Evolutionary conservation across 177 flowering plant species (phyloP).

Genomic region (Vitis hybrid): DNA sequence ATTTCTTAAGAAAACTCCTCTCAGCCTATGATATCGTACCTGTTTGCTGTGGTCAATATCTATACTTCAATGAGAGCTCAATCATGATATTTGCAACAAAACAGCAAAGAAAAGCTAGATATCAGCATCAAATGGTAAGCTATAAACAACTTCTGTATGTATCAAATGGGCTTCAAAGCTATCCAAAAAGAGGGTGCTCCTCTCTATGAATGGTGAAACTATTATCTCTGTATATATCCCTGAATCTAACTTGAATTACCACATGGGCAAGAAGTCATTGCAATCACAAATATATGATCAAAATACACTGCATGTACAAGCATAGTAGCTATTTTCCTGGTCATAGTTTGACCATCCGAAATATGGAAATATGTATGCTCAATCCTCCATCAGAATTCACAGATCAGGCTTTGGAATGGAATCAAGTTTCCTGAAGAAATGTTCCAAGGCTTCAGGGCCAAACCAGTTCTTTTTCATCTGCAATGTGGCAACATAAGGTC

Average conservation of each 20-base stretch:
- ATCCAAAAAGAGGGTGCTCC: background rate
- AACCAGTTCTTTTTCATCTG: constrained; percentile 74
- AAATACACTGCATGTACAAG: background rate
- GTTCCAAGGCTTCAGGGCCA: constrained; percentile 34
- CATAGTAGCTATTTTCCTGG: background rate
- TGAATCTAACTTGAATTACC: background rate
- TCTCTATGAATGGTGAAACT: background rate
- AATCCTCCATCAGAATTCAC: no score
- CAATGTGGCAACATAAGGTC: constrained; percentile 10
- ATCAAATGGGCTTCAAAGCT: no score
- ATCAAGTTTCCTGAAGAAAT: constrained; percentile 31
- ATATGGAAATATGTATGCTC: background rate
- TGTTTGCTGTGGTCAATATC: no score
- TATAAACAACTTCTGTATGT: no score
- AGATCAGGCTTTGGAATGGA: no score
- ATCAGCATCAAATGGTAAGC: no score
- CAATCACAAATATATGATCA: background rate
- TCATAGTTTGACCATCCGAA: background rate
- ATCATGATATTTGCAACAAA: no score
- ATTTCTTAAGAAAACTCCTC: no score
- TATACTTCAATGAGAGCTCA: no score
- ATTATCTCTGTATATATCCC: background rate
- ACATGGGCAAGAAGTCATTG: background rate
- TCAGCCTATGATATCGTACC: no score
- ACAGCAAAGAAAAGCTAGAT: no score